Conservation (phyloP, 2,329 filamentous ascomycete species). For the Davidsoniella australis region DNA sequence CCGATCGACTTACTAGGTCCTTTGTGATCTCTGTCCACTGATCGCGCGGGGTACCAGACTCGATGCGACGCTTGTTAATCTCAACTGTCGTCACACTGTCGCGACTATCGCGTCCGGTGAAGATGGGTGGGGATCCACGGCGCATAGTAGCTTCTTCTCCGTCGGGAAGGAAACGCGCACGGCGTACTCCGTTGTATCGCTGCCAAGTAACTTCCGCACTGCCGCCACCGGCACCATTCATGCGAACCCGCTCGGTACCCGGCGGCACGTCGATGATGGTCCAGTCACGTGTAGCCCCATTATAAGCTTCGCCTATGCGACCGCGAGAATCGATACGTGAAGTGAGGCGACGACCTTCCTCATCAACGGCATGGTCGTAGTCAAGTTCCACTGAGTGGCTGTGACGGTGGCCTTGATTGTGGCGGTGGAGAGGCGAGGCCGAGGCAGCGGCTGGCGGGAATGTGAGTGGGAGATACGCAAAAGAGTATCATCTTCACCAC, state of each 20-base stretch:
- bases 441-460: conserved; percentile 18
- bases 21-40: conserved; percentile 98
- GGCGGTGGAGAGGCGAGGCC: conserved; percentile 23
- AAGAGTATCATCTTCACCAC: conserved; percentile 30
- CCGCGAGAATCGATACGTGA: conserved; percentile 40
- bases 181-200: conserved; percentile 59
- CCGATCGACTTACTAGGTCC: conserved; percentile 72
- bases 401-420: conserved; percentile 24
- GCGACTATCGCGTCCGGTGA: conserved; percentile 22
- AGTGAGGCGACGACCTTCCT: conserved; percentile 48
- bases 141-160: conserved; percentile 25
- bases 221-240: conserved; percentile 65
- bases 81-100: conserved; percentile 36
- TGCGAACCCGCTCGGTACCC: conserved; percentile 62
- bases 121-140: neutral
- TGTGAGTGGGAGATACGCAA: conserved; percentile 25
- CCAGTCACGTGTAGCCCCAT: conserved; percentile 63
- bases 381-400: conserved; percentile 48
- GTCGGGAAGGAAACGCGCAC: conserved; percentile 57
- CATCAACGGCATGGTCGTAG: conserved; percentile 21
- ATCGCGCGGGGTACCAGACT: conserved; percentile 31
- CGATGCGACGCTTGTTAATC: conserved; percentile 33
- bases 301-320: conserved; percentile 54
- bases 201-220: conserved; percentile 63
- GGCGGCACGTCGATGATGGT: conserved; percentile 70